Percentiles rank a stretch among this genome's conserved stretches.
phyloP scores from a whole-genome alignment of 441 rosid genomes.

The Lepidium campestre region DNA sequence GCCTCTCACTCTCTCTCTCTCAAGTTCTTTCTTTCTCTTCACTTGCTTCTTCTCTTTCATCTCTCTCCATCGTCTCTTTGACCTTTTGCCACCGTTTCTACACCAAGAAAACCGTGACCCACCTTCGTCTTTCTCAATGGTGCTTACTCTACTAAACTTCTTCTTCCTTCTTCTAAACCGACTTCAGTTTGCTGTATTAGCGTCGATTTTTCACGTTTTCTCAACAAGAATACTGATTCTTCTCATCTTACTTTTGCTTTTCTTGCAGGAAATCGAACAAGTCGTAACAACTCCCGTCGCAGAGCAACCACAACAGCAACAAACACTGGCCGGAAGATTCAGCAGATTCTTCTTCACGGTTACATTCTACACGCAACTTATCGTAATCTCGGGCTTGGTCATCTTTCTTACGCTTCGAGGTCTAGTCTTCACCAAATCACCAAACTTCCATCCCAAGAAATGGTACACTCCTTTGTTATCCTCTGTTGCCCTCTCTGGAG shows the following conservation, averaged over 20 bases:
- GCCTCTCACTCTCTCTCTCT: not conserved
- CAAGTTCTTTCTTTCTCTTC: not conserved
- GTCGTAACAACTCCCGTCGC: not conserved
- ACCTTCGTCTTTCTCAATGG: constrained; percentile 7
- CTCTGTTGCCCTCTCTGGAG: constrained; percentile 43
- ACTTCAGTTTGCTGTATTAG: not conserved
- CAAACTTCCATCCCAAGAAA: constrained; percentile 56
- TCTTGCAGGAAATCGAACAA: constrained; percentile 43
- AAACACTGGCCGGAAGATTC: constrained; percentile 34
- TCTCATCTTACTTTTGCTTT: not conserved
- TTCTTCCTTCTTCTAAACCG: not conserved
- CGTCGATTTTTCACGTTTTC: constrained; percentile 6
- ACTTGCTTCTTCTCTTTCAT: not conserved
- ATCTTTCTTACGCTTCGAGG: constrained; percentile 52
- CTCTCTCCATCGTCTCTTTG: not conserved
- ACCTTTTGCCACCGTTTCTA: constrained; percentile 6
- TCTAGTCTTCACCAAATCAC: constrained; percentile 31
- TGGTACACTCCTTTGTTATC: constrained; percentile 81
- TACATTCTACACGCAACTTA: constrained; percentile 50
- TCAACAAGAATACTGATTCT: not conserved
- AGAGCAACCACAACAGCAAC: constrained; percentile 9
- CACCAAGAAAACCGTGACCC: constrained; percentile 12
- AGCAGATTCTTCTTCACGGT: constrained; percentile 38
- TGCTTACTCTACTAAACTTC: not conserved
- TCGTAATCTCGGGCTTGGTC: constrained; percentile 38